Evolutionary conservation across 495 filamentous ascomycete genomes (phyloP), one percentile per base, ranked within the genome.

Genomic region (Aspergillus hancockii): DNA sequence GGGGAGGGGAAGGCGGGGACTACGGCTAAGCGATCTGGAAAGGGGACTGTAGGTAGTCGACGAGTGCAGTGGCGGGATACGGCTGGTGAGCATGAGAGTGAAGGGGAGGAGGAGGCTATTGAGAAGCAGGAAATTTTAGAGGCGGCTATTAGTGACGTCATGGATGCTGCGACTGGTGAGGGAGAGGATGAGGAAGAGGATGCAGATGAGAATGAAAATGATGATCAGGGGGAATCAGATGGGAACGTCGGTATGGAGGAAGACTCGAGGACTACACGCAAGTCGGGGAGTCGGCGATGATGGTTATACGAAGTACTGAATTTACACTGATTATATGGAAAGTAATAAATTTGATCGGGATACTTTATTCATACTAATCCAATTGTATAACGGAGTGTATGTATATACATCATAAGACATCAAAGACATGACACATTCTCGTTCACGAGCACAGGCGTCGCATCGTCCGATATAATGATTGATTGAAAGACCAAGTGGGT

Each of bases 31-130:
- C 66, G 65, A 28, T 3, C 25, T 61, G 64, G 63, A 62, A 64
- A 57, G 53, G 52, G 55, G 22, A 32, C 18, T 50, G 59, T 18
- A 30, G 59, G 61, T 23, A 63, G 62, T 47, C 63, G 57, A 56
- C 58, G 19, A 64, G 63, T 65, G 45, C 60, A 58, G 32, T 62
- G 34, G 45, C 59, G 64, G 55, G 62, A 67, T 50, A 38, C 16
- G 30, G 36, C 52, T 49, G 52, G 41, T 45, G 64, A 60, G 54
- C 62, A 62, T 25, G 67, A 75, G 56, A 71, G 72, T 65, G 70
- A 76, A 59, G 66, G 74, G 6, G 70, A 75, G 55, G 73, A 75
- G 25, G 69, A 73, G 55, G 72, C 66, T 50, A 67, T 70, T 45
- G 63, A 74, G 58, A 55, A 69, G 25, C 62, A 54, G 43, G 71